These are phyloP conservation scores for Coemansia sp. DNA, from an alignment of 192 early-diverging fungal species.

Conservation along the genomic window DNA sequence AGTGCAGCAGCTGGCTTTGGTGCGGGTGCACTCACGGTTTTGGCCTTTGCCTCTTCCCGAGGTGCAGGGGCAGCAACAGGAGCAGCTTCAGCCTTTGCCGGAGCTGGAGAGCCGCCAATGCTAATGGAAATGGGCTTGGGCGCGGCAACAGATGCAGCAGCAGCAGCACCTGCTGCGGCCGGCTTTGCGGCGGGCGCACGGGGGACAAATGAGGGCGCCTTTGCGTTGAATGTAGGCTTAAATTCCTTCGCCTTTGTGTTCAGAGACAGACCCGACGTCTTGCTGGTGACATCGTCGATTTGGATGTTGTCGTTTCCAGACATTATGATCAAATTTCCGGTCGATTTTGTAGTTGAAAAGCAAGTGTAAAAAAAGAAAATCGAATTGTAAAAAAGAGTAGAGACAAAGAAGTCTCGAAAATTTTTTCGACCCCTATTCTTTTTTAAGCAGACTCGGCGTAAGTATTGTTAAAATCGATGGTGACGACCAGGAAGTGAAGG, in stretches of 20 bases:
- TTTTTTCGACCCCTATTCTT: background rate
- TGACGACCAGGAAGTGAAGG: slow-evolving; percentile 68
- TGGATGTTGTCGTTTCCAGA: slow-evolving; percentile 23
- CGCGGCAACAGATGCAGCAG: slow-evolving; percentile 4
- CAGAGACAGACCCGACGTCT: slow-evolving; percentile 50
- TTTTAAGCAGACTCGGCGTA: slow-evolving; percentile 34
- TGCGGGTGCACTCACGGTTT: slow-evolving; percentile 5
- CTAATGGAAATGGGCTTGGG: slow-evolving; percentile 24
- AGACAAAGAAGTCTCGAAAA: background rate
- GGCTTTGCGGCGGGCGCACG: slow-evolving; percentile 49
- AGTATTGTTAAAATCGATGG: slow-evolving; percentile 79
- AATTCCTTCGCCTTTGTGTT: slow-evolving; percentile 66
- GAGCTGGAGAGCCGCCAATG: slow-evolving; percentile 22
- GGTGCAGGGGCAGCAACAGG: slow-evolving; percentile 20
- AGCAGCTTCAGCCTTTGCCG: slow-evolving; percentile 18
- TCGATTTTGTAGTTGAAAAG: background rate
- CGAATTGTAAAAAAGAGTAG: background rate
- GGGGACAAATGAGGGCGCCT: slow-evolving; percentile 67
- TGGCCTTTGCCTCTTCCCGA: slow-evolving; percentile 16
- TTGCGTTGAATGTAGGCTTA: slow-evolving; percentile 64
- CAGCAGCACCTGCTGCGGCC: slow-evolving; percentile 16
- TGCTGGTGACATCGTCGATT: slow-evolving; percentile 50
- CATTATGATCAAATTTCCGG: slow-evolving; percentile 9
- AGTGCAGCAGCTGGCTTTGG: background rate
- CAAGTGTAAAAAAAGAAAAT: slow-evolving; percentile 1